phyloP scores from a whole-genome alignment of 2,329 filamentous ascomycete species.

The Nannizziopsis arthrosporioides region DNA sequence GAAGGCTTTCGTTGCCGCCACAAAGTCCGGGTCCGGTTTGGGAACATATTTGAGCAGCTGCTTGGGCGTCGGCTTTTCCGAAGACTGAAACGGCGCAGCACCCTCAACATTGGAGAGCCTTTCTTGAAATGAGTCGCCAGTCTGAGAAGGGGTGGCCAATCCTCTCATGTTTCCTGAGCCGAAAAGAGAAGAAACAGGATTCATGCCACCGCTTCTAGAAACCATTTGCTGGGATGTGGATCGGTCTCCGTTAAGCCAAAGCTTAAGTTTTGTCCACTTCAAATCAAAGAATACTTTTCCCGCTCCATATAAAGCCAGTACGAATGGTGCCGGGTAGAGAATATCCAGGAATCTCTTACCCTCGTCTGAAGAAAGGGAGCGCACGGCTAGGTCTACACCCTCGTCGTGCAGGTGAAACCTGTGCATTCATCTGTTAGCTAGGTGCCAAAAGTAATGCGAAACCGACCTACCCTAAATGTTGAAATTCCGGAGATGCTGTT shows the following conservation, averaged over 20 bases:
- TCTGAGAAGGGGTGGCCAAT: neutral
- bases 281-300: neutral
- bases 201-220: neutral
- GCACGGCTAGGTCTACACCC: slow-evolving; percentile 4
- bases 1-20: neutral
- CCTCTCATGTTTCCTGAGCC: neutral
- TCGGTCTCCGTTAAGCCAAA: neutral
- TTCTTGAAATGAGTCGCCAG: neutral
- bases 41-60: neutral
- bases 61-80: neutral
- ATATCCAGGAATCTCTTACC: slow-evolving; percentile 12
- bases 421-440: neutral
- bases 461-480: slow-evolving; percentile 12
- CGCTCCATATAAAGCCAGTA: neutral
- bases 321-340: slow-evolving; percentile 2
- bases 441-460: neutral
- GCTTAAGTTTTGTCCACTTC: slow-evolving; percentile 4
- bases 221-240: neutral
- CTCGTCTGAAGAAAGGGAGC: slow-evolving; percentile 9
- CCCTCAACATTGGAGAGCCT: slow-evolving; percentile 4
- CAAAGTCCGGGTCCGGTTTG: slow-evolving; percentile 5
- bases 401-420: slow-evolving; percentile 12
- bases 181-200: neutral
- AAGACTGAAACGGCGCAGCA: neutral
- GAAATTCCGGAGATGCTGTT: slow-evolving; percentile 9